Evolutionary conservation across 805 yeast genomes (phyloP), one percentile per base, ranked within the genome.

Genomic region (Candida caryicola): DNA sequence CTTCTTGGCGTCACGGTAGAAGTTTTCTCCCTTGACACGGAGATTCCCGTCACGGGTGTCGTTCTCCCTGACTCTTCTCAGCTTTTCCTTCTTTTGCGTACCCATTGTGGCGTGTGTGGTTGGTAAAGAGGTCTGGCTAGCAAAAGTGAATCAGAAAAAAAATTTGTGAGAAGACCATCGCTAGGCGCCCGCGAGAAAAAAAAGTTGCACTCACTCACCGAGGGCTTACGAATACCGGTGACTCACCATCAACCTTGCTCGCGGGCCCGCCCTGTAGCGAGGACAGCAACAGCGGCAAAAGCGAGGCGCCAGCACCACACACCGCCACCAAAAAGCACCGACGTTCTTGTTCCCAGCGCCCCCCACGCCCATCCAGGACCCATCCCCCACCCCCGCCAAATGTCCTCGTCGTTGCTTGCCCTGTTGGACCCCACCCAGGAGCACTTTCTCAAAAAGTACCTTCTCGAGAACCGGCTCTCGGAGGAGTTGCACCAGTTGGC

Each of bases 11-110:
- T 90, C 97, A 54, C 88, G 71, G 70, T 91, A 91, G 65, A 91
- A 91, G 71, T 91, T 91, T 66, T 91, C 99, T 56, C 99, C 99
- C 61, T 91, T 91, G 36, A 87, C 95, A 45, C 95, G 81, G 41
- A 93, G 76, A 54, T 91, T 91, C 19, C 96, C 96, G 62, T 86
- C 95, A 55, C 87, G 77, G 50, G 79, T 72, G 52, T 82, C 86
- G 38, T 83, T 83, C 59, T 89, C 86, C 57, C 95, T 84, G 41
- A 74, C 73, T 58, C 96, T 79, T 70, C 99, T 82, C 54, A 74
- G 75, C 62, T 85, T 85, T 64, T 91, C 99, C 55, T 89, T 93
- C 73, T 91, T 91, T 40, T 79, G 90, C 19, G 89, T 83, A 58
- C 97, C 98, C 99, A 91, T 91, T 34, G 34, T 40, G 38, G 37